Evolutionary conservation across 2,329 filamentous ascomycete genomes (phyloP), one percentile per base, ranked within the genome.

Genomic region (Amauroascus niger): DNA sequence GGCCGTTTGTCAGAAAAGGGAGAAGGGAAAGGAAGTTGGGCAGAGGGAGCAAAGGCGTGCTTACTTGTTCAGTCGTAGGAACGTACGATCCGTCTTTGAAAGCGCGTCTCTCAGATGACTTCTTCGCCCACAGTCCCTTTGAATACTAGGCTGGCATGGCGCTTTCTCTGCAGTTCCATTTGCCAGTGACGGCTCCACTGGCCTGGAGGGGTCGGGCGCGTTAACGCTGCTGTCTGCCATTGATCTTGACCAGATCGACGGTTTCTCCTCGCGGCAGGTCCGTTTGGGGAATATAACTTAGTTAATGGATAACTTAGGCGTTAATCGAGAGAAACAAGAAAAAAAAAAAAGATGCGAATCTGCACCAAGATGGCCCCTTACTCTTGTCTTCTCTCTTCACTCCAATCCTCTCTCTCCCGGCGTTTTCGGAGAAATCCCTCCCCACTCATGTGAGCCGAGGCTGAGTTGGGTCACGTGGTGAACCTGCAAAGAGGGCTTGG

Each of bases 1-100:
- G 7, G 59, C 81, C 81, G 64, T 47, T 14, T 28, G 13, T 14
- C 24, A 11, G 18, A 6, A n/a, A n/a, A n/a, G n/a, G n/a, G n/a
- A n/a, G n/a, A n/a, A n/a, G n/a, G n/a, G n/a, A n/a, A n/a, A n/a
- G n/a, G n/a, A n/a, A n/a, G n/a, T n/a, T 35, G 7, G 33, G 33
- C 33, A 11, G 14, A n/a, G 32, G 30, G 20, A 46, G 6, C 18
- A 18, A 22, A 24, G 74, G 57, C 40, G 22, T 6, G 35, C 49
- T 20, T 52, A 61, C 59, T 53, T 56, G 48, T 58, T 52, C 24
- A 62, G 22, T 22, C 60, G 54, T 32, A 53, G 28, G 40, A 51
- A 20, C 1, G 46, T 56, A 26, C 14, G 26, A 47, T 56, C 54
- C 2, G 49, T 26, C 28, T 44, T 44, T 9, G 13, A 30, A 4